phyloP scores from a whole-genome alignment of 2,329 filamentous ascomycete genomes.

The Verticillium alfalfae region DNA sequence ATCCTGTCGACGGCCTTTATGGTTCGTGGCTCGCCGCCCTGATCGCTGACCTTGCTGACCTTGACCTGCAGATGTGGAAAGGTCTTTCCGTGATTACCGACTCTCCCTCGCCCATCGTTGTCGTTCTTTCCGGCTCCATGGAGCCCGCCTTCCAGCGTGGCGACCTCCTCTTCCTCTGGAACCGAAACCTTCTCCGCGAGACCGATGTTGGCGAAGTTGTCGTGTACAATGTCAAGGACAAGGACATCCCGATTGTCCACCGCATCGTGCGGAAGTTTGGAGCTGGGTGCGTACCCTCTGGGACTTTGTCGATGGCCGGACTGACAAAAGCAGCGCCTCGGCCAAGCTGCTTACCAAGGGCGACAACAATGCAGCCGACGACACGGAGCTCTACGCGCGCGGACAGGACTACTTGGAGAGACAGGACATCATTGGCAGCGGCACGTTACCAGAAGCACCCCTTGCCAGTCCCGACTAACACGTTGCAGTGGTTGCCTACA shows the following conservation, averaged over 20 bases:
- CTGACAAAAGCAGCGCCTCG: constrained; percentile 30
- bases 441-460: background rate
- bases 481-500: constrained; percentile 69
- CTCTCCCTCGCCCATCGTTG: constrained; percentile 72
- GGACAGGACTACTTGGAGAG: constrained; percentile 84
- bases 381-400: constrained; percentile 79
- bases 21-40: constrained; percentile 38
- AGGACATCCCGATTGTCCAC: constrained; percentile 98
- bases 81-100: constrained; percentile 74
- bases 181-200: constrained; percentile 55
- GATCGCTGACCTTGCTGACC: background rate
- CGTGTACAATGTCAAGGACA: constrained; percentile 76
- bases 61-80: constrained; percentile 66
- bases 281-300: constrained; percentile 32
- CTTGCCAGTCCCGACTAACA: background rate
- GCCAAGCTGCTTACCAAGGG: constrained; percentile 90
- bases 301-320: background rate
- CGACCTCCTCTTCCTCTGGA: constrained; percentile 73
- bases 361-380: constrained; percentile 92
- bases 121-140: constrained; percentile 81
- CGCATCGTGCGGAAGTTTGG: constrained; percentile 75
- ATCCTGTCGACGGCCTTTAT: constrained; percentile 90
- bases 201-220: constrained; percentile 54
- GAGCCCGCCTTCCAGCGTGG: constrained; percentile 77
- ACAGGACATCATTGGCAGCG: constrained; percentile 83